Conservation (phyloP, 768 basidiomycete species). For the Symmetrospora coprosmae region DNA sequence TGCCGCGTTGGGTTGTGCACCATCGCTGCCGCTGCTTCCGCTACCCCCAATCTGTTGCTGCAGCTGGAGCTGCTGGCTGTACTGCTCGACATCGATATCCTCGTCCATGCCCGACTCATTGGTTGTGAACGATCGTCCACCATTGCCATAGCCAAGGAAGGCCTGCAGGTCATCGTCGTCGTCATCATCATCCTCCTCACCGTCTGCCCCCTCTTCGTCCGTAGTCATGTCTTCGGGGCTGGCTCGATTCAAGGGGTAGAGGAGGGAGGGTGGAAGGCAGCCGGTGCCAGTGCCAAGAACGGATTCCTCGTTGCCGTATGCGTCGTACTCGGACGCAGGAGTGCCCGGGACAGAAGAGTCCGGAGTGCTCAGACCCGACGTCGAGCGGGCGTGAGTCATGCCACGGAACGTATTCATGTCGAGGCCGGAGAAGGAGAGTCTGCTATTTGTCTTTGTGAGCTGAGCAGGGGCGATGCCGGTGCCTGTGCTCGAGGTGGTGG, state of each 20-base stretch:
- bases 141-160: too few species aligned
- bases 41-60: too few species aligned
- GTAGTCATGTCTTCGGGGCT: slow-evolving; percentile 3
- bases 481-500: not conserved
- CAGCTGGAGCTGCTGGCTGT: too few species aligned
- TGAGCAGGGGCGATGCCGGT: slow-evolving; percentile 4
- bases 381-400: not conserved
- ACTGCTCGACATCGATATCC: too few species aligned
- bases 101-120: too few species aligned
- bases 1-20: too few species aligned
- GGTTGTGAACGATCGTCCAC: too few species aligned
- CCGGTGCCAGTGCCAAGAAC: slow-evolving; percentile 38
- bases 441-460: slow-evolving; percentile 1
- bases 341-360: slow-evolving; percentile 22
- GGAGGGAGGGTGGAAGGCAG: slow-evolving; percentile 54
- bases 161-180: not conserved
- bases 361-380: slow-evolving; percentile 15
- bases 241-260: slow-evolving; percentile 39
- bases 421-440: slow-evolving; percentile 17
- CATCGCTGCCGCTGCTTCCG: too few species aligned
- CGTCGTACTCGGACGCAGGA: slow-evolving; percentile 10
- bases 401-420: slow-evolving; percentile 12
- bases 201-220: slow-evolving; percentile 17
- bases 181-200: slow-evolving; percentile 4
- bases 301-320: not conserved